Percentiles rank a stretch among this genome's conserved stretches.
phyloP scores from a whole-genome alignment of 2,329 filamentous ascomycete genomes.

The Thermoascus crustaceus region DNA sequence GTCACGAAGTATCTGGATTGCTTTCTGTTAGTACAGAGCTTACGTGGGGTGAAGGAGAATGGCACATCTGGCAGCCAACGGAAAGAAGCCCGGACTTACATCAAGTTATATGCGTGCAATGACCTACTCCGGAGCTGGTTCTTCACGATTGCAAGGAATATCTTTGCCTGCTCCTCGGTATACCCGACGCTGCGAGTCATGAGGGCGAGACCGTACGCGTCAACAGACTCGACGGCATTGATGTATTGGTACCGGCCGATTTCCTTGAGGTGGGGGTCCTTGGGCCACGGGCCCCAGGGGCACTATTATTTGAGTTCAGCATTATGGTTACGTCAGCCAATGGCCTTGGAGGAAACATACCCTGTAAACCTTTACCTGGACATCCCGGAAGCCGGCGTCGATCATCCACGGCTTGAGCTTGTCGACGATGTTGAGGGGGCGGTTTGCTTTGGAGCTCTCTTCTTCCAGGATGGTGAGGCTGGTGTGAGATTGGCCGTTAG shows the following conservation, averaged over 20 bases:
- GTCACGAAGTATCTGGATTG: neutral
- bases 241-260: slow-evolving; percentile 10
- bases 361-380: neutral
- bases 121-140: neutral
- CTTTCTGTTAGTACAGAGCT: neutral
- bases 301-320: too few relatives aligned
- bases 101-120: neutral
- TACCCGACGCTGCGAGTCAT: slow-evolving; percentile 16
- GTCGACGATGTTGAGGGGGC: neutral
- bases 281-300: slow-evolving; percentile 9
- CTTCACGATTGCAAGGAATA: slow-evolving; percentile 1
- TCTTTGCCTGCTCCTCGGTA: slow-evolving; percentile 9
- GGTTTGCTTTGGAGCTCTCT: neutral
- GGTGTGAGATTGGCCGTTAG: neutral
- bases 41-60: too few relatives aligned
- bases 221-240: slow-evolving; percentile 13
- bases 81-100: too few relatives aligned
- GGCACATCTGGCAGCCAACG: too few relatives aligned
- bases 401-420: neutral
- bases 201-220: slow-evolving; percentile 15
- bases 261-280: slow-evolving; percentile 6
- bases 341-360: neutral
- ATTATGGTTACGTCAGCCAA: neutral
- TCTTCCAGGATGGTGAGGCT: neutral
- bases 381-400: slow-evolving; percentile 1